A percentile compares a stretch with the other conserved stretches of the same genome.
phyloP scores from a whole-genome alignment of 805 yeast species.

The Pichia eremophila region DNA sequence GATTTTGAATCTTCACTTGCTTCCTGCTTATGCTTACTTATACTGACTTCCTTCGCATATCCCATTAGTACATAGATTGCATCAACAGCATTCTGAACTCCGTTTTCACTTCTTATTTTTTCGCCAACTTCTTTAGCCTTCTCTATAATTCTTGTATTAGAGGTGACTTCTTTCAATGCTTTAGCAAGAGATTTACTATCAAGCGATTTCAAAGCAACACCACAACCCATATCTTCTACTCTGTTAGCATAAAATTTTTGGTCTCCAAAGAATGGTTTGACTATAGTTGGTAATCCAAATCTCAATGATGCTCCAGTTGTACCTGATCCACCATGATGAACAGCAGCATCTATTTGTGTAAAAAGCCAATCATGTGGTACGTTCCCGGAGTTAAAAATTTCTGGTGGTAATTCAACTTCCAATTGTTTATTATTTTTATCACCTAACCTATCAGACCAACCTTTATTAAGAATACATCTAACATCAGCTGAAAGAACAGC shows the following conservation, averaged over 20 bases:
- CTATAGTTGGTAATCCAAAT: slow-evolving; percentile 80
- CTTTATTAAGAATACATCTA: slow-evolving; percentile 79
- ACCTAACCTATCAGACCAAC: slow-evolving; percentile 77
- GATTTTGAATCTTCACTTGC: slow-evolving; percentile 12
- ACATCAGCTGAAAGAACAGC: slow-evolving; percentile 79
- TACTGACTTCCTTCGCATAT: slow-evolving; percentile 55
- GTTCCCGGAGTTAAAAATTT: slow-evolving; percentile 59
- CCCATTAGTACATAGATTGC: slow-evolving; percentile 72
- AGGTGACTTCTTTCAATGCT: slow-evolving; percentile 62
- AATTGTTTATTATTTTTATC: slow-evolving; percentile 25
- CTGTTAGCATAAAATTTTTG: slow-evolving; percentile 87
- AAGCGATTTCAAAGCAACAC: slow-evolving; percentile 59
- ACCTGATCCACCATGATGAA: slow-evolving; percentile 96
- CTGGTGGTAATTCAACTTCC: slow-evolving; percentile 50
- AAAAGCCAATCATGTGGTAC: slow-evolving; percentile 94
- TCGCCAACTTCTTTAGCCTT: slow-evolving; percentile 59
- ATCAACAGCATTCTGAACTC: slow-evolving; percentile 69
- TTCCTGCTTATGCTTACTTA: slow-evolving; percentile 32
- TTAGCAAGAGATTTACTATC: slow-evolving; percentile 52
- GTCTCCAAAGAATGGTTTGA: slow-evolving; percentile 94
- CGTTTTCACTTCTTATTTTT: slow-evolving; percentile 63
- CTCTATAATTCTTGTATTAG: slow-evolving; percentile 54
- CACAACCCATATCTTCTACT: slow-evolving; percentile 84
- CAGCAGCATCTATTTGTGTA: slow-evolving; percentile 83
- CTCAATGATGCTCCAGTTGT: slow-evolving; percentile 88